Percentiles rank a stretch among this genome's conserved stretches.
These are phyloP conservation scores for Fallopia convolvulus DNA, from an alignment of 148 eudicot species.

Conservation along the genomic window DNA sequence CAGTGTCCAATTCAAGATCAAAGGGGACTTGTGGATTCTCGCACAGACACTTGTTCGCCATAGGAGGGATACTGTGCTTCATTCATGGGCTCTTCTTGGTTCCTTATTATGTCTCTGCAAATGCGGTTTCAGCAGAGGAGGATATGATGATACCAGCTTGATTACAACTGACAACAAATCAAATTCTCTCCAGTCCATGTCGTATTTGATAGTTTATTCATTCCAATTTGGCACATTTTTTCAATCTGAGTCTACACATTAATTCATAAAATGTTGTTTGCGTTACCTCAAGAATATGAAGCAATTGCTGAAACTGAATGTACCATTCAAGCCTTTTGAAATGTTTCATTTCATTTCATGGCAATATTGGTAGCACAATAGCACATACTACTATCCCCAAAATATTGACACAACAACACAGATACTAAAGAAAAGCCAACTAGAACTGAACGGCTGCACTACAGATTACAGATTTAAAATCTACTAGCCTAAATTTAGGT, in stretches of 20 bases:
- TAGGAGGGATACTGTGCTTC: conserved; percentile 11
- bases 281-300: neutral
- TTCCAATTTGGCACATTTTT: neutral
- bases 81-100: conserved; percentile 10
- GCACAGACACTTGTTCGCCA: conserved; percentile 9
- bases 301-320: neutral
- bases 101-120: conserved; percentile 14
- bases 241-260: neutral
- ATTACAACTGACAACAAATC: neutral
- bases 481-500: too few relatives aligned
- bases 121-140: conserved; percentile 26
- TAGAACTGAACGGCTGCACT: neutral
- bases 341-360: neutral
- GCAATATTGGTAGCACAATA: neutral
- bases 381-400: too few relatives aligned
- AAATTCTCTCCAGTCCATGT: neutral
- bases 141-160: conserved; percentile 6
- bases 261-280: neutral
- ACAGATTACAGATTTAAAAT: too few relatives aligned
- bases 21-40: conserved; percentile 42
- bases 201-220: neutral
- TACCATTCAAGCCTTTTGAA: neutral
- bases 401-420: too few relatives aligned
- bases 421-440: too few relatives aligned
- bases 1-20: conserved; percentile 37